Evolutionary conservation across 352 stramenopile genomes (phyloP).

Genomic region (Thraustochytrium striatum): DNA sequence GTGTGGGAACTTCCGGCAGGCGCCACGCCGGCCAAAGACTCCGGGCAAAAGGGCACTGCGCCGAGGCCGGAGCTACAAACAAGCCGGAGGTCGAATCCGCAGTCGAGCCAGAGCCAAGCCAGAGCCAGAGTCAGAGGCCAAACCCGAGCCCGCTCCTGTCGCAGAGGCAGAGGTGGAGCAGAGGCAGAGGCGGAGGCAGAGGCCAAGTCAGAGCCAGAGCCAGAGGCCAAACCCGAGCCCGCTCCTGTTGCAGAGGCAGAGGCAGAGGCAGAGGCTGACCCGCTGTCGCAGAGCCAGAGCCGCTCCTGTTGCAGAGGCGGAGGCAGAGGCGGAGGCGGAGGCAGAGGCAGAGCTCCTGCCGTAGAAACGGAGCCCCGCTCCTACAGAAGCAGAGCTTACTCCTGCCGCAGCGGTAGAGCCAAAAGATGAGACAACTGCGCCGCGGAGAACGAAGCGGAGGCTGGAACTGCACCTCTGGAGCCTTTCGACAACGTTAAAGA

Average conservation of each 20-base stretch:
- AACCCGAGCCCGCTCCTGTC: background rate
- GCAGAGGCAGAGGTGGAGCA: background rate
- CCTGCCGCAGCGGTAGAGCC: too few relatives aligned
- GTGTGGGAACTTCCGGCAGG: background rate
- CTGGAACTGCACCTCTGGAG: background rate
- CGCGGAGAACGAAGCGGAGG: background rate
- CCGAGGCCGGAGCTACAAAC: background rate
- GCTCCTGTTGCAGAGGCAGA: background rate
- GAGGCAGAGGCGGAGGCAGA: background rate
- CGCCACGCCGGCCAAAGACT: background rate
- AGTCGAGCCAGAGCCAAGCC: background rate
- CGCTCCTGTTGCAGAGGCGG: background rate
- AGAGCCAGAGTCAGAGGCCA: background rate
- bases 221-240: background rate
- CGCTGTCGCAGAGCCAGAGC: too few relatives aligned
- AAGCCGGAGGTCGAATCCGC: background rate
- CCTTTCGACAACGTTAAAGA: background rate
- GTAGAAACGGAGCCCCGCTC: background rate
- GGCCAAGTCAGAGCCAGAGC: background rate
- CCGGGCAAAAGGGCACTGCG: background rate
- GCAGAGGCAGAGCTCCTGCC: background rate
- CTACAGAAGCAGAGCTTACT: background rate
- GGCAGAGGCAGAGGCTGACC: background rate
- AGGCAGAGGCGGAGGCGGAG: background rate
- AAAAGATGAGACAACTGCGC: too few relatives aligned